Conservation (phyloP, 768 basidiomycete genomes). For the Saitozyma podzolica region DNA sequence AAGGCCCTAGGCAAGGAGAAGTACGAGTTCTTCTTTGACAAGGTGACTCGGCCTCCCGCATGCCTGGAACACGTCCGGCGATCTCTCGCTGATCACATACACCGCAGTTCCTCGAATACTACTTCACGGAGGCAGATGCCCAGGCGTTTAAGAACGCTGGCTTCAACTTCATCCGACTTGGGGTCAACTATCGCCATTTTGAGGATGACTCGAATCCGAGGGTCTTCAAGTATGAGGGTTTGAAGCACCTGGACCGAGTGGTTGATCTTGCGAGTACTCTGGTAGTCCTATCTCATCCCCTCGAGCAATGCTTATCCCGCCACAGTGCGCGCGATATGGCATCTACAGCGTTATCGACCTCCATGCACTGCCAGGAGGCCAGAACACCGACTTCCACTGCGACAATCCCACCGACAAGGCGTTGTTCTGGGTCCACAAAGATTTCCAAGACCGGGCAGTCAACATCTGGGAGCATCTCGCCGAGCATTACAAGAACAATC, state of each 20-base stretch:
- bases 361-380: constrained; percentile 61
- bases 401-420: constrained; percentile 52
- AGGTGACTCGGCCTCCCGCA: constrained; percentile 54
- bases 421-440: constrained; percentile 75
- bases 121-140: constrained; percentile 77
- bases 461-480: constrained; percentile 79
- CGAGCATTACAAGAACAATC: constrained; percentile 70
- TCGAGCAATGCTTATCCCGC: constrained; percentile 34
- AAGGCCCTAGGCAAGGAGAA: constrained; percentile 65
- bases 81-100: no score
- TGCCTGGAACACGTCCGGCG: no score
- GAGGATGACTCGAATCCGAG: constrained; percentile 76
- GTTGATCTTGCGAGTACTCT: constrained; percentile 55
- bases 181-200: constrained; percentile 45
- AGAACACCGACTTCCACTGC: constrained; percentile 69
- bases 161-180: constrained; percentile 71
- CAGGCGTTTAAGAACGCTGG: constrained; percentile 74
- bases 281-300: neutral
- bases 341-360: constrained; percentile 77
- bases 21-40: constrained; percentile 79
- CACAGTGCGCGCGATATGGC: constrained; percentile 65
- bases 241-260: constrained; percentile 78
- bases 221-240: constrained; percentile 70
- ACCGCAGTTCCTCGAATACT: constrained; percentile 72
- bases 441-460: constrained; percentile 75